Evolutionary conservation across 805 yeast genomes (phyloP).

Genomic region (Candida saitoana): DNA sequence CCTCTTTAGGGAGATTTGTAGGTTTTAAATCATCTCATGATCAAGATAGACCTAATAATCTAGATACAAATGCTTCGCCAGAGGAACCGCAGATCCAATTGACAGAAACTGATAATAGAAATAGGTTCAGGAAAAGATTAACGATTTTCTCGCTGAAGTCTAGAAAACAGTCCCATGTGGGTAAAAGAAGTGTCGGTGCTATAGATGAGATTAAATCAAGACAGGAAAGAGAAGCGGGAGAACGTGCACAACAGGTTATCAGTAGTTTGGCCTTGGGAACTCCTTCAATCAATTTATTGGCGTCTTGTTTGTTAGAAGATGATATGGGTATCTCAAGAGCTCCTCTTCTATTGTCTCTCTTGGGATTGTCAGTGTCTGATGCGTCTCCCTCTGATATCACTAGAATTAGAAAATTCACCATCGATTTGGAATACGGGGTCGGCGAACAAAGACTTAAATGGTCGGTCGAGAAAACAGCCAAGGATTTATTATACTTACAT

Average conservation of each 20-base stretch:
- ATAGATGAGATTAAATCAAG: slow-evolving; percentile 1
- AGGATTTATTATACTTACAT: slow-evolving; percentile 71
- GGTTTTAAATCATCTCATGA: background rate
- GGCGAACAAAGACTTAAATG: slow-evolving; percentile 76
- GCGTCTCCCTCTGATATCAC: slow-evolving; percentile 36
- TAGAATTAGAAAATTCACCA: slow-evolving; percentile 46
- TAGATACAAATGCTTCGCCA: background rate
- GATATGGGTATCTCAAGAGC: slow-evolving; percentile 75
- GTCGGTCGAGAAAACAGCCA: slow-evolving; percentile 68
- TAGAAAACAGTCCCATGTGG: background rate
- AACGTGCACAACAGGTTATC: slow-evolving; percentile 32
- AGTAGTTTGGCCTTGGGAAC: slow-evolving; percentile 56
- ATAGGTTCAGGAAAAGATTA: slow-evolving; percentile 4
- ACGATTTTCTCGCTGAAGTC: slow-evolving; percentile 2
- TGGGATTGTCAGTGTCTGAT: slow-evolving; percentile 62
- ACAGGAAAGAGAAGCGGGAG: slow-evolving; percentile 26
- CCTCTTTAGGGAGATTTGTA: slow-evolving; percentile 2
- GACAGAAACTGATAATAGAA: background rate
- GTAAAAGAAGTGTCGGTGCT: background rate
- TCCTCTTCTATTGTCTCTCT: slow-evolving; percentile 70
- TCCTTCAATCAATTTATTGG: slow-evolving; percentile 71
- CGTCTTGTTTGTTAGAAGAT: slow-evolving; percentile 71
- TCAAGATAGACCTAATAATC: background rate
- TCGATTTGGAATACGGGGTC: slow-evolving; percentile 88
- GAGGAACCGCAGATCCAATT: background rate